Evolutionary conservation across 2,329 filamentous ascomycete genomes (phyloP), one percentile per base, ranked within the genome.

Genomic region (Periconia digitata): DNA sequence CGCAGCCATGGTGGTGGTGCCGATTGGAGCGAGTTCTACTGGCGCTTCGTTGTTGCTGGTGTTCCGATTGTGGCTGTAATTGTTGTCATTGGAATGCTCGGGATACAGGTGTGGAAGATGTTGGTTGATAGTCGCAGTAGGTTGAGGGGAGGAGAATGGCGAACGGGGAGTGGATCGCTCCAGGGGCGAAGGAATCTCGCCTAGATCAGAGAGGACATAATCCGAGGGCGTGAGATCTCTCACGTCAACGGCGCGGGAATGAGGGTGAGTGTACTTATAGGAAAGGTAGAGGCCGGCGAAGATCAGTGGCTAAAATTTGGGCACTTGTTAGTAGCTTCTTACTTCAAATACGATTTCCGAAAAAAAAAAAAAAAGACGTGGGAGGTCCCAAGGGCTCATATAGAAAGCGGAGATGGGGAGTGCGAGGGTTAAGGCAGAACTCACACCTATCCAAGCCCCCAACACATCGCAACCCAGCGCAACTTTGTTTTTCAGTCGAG

Each of bases 391-490:
- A 32, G 27, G 27, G 27, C 4, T n/a, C n/a, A n/a, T n/a, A n/a
- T n/a, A 32, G 12, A 32, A 32, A 32, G n/a, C 27, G 4, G n/a
- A 32, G 10, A 32, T n/a, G n/a, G n/a, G n/a, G n/a, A n/a, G n/a
- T n/a, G n/a, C n/a, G n/a, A n/a, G n/a, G n/a, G n/a, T n/a, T n/a
- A 32, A 10, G 4, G 8, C n/a, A 3, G 8, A 32, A 32, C 59
- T 37, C 38, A 64, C 63, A 5, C 66, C 61, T 2, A 60, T 47
- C 29, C 63, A 70, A 20, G 55, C 56, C 1, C 58, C 58, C 2
- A 66, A 37, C 3, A 66, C 50, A 43, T 66, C 61, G 16, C 60
- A 61, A 8, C 55, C 52, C 0, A 65, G 55, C 35, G 53, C 56
- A 16, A 46, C 40, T 5, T 40, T 53, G 17, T 43, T 44, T 23